Base-by-base conservation (phyloP, 176 grass and related monocot genomes). In the Rhynchospora tenuis region DNA sequence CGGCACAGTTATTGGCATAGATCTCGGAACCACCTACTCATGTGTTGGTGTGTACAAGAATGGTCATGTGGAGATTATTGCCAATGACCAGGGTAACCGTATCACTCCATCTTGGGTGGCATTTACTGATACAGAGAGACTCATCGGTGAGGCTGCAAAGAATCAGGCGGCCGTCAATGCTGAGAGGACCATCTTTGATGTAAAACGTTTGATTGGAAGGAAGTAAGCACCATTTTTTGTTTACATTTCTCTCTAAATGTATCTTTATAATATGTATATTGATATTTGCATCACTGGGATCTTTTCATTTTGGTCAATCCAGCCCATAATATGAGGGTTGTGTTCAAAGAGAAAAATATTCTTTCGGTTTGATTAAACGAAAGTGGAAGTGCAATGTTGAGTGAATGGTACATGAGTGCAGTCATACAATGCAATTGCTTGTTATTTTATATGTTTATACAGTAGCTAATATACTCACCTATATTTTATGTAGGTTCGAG, bases 131-230 rank as follows among this genome's bases (percentile, higher is more conserved):
- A 2, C 81, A 7, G 88, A 95, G 90, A 87, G 93, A 23, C 78
- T 95, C 15, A 95, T 95, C n/a, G 92, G 89, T 33, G 87, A 95
- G 90, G 89, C 92, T 65, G 92, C 92, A 72, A 94, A 94, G 79
- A 94, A 91, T 84, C 89, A 88, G 89, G 92, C 89, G 11, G 92
- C 92, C 9, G 73, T 80, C 23, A 91, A 91, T 85, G 64, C 87
- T 10, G 72, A 78, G 22, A 88, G 85, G 57, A 94, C 92, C 11
- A 27, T 94, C 67, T 94, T 85, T 85, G 92, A 94, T 54, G 84
- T 84, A 85, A 94, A 94, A 68, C 87, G 89, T 26, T 85, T 94
- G 26, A 94, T 94, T 17, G 92, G 92, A 14, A 71, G 87, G 8
- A 68, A 86, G 66, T 89, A 62, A 74, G 83, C 19, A 73, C 29